Evolutionary conservation across 495 filamentous ascomycete genomes (phyloP), one percentile per base, ranked within the genome.

Genomic region (Melanomma pulvis-pyrius): DNA sequence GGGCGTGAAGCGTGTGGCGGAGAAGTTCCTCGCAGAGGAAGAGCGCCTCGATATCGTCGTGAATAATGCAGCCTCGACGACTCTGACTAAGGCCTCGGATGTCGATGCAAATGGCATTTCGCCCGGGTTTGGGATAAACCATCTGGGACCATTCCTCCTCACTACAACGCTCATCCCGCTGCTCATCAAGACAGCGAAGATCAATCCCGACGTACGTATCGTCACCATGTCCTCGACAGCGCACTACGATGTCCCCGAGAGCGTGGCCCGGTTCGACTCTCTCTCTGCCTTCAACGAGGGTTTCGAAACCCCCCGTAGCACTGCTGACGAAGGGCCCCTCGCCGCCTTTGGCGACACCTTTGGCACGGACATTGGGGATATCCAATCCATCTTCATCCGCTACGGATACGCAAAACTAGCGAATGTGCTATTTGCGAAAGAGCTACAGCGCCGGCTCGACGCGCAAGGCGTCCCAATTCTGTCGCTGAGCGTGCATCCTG

Each of bases 371-470:
- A n/a, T n/a, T n/a, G n/a, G n/a, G n/a, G n/a, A n/a, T n/a, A n/a
- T n/a, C n/a, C n/a, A 13, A 36, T 6, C 39, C 39, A 44, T 3
- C 13, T 44, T 44, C 39, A n/a, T 44, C 2, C 39, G 39, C 3
- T 44, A 44, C 55, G 64, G 29, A 13, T 49, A 65, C 29, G 52
- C 52, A 24, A 74, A 74, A 53, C 17, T 63, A 34, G 70, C 70
- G 15, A 51, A 71, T 34, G 60, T 69, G n/a, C 63, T 69, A 25
- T 74, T 72, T 63, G 54, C 66, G 50, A 57, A 59, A 32, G 68
- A 71, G 12, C 64, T 73, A 1, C 71, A 73, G 55, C 59, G 59
- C 1, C 63, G 58, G n/a, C 36, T 73, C 2, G 68, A 73, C 47
- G 46, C 59, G 8, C 48, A 65, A 26, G 26, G 19, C 0, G 26